Evolutionary conservation across 2,329 filamentous ascomycete species (phyloP), one percentile per base, ranked within the genome.

Genomic region (Venturiaceae sp.): DNA sequence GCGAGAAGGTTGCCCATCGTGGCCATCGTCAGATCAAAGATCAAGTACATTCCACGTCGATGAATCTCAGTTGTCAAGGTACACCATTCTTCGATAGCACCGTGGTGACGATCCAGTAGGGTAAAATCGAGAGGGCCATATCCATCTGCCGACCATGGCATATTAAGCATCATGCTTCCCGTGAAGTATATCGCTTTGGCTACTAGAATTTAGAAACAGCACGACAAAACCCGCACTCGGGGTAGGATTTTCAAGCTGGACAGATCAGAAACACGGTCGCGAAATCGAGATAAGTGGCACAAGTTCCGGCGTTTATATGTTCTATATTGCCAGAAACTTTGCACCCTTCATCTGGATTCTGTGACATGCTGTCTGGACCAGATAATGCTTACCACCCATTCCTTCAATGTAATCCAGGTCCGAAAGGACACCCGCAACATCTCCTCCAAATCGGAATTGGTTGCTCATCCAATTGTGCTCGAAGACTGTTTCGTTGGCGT

Each of bases 371-470:
- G 9, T 3, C 39, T 2, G 19, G 3, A 21, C 13, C 19, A n/a
- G n/a, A 21, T 5, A 5, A 4, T 74, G 80, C 75, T 81, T 82
- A 64, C 84, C 78, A 16, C 82, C 83, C 76, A 84, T 80, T 59
- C 82, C 83, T 60, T 81, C 77, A 34, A 85, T 70, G 65, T 85
- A 85, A 66, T 85, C 82, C 62, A 85, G 69, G n/a, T 79, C 80
- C 63, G 84, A 80, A 53, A 80, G 64, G 41, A 85, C 63, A n/a
- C 82, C 82, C 54, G 71, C 68, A 16, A 83, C 70, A 66, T 85
- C 82, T 60, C 82, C 82, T 28, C 83, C 83, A 70, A 83, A 79
- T 32, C 83, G 79, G 69, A 85, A 78, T 66, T 84, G 82, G 56
- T 79, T 85, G 58, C 77, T 79, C 64, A 75, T 75, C 53, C 77